Conservation (phyloP, 2,329 filamentous ascomycete genomes). For the Lecanicillium sp. region DNA sequence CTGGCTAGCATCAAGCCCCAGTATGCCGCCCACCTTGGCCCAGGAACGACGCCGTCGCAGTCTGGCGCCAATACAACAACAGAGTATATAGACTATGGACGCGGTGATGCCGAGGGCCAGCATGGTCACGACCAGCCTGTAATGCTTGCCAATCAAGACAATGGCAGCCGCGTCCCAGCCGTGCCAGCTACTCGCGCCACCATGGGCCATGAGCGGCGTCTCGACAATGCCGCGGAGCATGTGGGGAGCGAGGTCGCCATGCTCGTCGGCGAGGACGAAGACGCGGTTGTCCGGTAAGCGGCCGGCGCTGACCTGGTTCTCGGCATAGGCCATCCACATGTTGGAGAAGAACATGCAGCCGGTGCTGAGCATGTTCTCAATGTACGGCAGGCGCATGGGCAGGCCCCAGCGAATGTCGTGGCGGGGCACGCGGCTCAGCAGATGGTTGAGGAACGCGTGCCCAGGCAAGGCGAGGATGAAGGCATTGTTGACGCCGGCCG, state of each 20-base stretch:
- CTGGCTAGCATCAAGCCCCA: too few relatives aligned
- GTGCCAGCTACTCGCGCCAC: conserved; percentile 18
- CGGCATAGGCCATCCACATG: conserved; percentile 16
- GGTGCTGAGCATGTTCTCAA: conserved; percentile 19
- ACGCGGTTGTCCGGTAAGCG: neutral
- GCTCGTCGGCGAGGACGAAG: conserved; percentile 6
- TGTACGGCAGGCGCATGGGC: conserved; percentile 17
- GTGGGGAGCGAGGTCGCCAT: conserved; percentile 15
- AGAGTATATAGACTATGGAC: neutral
- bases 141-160: conserved; percentile 15
- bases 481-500: conserved; percentile 16
- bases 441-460: conserved; percentile 12
- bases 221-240: conserved; percentile 16
- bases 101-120: conserved; percentile 3
- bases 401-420: conserved; percentile 16
- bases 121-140: conserved; percentile 8
- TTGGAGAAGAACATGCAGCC: conserved; percentile 20
- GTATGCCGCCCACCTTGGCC: neutral
- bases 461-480: conserved; percentile 13
- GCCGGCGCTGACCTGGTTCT: conserved; percentile 6
- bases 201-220: conserved; percentile 16
- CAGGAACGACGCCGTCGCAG: neutral
- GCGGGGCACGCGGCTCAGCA: conserved; percentile 12
- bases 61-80: neutral
- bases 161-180: conserved; percentile 16